Base-by-base conservation (phyloP, 2,329 filamentous ascomycete species). In the Xylariaceae sp. region DNA sequence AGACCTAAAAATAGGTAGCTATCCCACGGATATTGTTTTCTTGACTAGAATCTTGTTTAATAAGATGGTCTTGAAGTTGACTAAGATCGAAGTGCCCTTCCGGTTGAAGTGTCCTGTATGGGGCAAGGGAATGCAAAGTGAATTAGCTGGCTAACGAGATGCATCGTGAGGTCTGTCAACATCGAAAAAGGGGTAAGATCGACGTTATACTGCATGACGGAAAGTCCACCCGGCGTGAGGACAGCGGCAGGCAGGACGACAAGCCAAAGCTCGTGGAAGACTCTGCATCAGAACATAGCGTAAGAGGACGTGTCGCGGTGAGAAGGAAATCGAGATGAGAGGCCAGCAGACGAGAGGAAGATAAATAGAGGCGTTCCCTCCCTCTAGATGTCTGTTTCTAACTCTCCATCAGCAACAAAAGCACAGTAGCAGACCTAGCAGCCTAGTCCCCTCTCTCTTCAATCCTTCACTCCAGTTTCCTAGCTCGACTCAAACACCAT, bases 311-410 rank as follows among this genome's bases (percentile, higher is more conserved):
- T 23, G 16, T 20, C 4, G 13, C 37, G 9, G 29, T 13, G 47
- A 29, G 32, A 16, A 10, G 24, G 30, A 33, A 7, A 27, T 23
- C 35, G 36, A 8, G 10, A 40, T 24, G 16, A 21, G 24, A 18
- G 39, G 40, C 39, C 15, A 41, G 18, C 11, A 35, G 8, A 35
- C 15, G 32, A 37, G 30, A 43, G 9, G 42, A 56, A 53, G 48
- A 58, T 58, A 58, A 55, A 57, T 57, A 57, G 53, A 55, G 20
- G 29, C 26, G 8, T 23, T 37, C 21, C 7, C 9, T 43, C 50
- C 26, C 36, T 49, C 32, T 24, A 44, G 20, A 30, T 35, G 7
- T 16, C 26, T 9, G 16, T 39, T 16, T 43, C 26, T 52, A 23
- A 21, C 11, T 55, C 43, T 9, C 39, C 50, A 37, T 32, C 44